Conservation (phyloP, 768 basidiomycete genomes). For the Phaffia tasmanica region DNA sequence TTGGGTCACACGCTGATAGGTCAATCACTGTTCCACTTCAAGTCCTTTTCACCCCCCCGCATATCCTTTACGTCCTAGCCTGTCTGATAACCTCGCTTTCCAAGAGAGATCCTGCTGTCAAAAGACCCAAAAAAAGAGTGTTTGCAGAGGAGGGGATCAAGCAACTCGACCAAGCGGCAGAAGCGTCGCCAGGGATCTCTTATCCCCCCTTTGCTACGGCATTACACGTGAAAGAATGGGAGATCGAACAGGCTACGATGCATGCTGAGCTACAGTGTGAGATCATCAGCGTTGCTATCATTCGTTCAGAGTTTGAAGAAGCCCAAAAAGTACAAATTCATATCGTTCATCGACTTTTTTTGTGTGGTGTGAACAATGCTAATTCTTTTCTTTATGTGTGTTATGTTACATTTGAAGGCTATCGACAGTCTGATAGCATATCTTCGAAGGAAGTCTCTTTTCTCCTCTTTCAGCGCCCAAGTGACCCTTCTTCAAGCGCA, state of each 20-base stretch:
- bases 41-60: conserved; percentile 16
- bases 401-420: not conserved
- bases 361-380: not conserved
- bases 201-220: not conserved
- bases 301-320: conserved; percentile 21
- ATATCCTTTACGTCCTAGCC: conserved; percentile 20
- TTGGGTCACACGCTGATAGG: not conserved
- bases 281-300: conserved; percentile 4
- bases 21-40: not conserved
- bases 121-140: conserved; percentile 22
- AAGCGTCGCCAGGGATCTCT: not conserved
- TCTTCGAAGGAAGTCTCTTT: conserved; percentile 10
- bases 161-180: conserved; percentile 3
- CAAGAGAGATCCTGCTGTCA: conserved; percentile 23
- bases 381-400: not conserved
- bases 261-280: conserved; percentile 21
- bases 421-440: conserved; percentile 12
- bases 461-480: conserved; percentile 12
- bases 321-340: conserved; percentile 5
- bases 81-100: conserved; percentile 21
- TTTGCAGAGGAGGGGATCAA: conserved; percentile 21
- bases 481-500: conserved; percentile 24
- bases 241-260: not conserved
- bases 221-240: not conserved
- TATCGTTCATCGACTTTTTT: not conserved